These are phyloP conservation scores for Hibiscus mutabilis DNA, from an alignment of 345 rosid genomes.

Conservation along the genomic window DNA sequence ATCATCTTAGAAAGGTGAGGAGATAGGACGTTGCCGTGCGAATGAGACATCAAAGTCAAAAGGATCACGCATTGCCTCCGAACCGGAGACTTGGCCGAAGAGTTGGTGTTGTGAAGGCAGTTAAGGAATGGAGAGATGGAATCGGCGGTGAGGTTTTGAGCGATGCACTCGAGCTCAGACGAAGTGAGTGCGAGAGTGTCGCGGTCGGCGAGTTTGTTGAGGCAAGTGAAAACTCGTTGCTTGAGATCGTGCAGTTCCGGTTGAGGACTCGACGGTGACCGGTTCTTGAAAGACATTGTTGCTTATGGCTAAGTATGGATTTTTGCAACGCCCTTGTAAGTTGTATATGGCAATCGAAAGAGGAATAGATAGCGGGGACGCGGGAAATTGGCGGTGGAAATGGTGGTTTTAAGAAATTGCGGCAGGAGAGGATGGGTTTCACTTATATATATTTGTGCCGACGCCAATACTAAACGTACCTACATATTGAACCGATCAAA, in stretches of 20 bases:
- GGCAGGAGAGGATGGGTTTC: neutral
- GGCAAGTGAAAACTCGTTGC: slow-evolving; percentile 66
- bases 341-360: neutral
- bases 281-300: slow-evolving; percentile 36
- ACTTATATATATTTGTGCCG: neutral
- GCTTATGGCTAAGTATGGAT: neutral
- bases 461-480: neutral
- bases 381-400: slow-evolving; percentile 3
- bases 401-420: neutral
- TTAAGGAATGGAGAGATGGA: slow-evolving; percentile 57
- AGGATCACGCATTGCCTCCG: slow-evolving; percentile 74
- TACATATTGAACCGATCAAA: neutral
- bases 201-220: slow-evolving; percentile 89
- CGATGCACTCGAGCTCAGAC: slow-evolving; percentile 75
- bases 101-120: slow-evolving; percentile 71
- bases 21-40: slow-evolving; percentile 67
- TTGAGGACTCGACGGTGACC: slow-evolving; percentile 27
- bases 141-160: slow-evolving; percentile 44
- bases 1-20: slow-evolving; percentile 75
- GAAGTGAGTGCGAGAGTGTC: slow-evolving; percentile 73
- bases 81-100: slow-evolving; percentile 64
- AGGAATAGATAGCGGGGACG: no score
- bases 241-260: slow-evolving; percentile 45
- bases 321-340: no score
- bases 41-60: slow-evolving; percentile 58